Conservation (phyloP, 352 stramenopile species). For the Phytophthora sp. region DNA sequence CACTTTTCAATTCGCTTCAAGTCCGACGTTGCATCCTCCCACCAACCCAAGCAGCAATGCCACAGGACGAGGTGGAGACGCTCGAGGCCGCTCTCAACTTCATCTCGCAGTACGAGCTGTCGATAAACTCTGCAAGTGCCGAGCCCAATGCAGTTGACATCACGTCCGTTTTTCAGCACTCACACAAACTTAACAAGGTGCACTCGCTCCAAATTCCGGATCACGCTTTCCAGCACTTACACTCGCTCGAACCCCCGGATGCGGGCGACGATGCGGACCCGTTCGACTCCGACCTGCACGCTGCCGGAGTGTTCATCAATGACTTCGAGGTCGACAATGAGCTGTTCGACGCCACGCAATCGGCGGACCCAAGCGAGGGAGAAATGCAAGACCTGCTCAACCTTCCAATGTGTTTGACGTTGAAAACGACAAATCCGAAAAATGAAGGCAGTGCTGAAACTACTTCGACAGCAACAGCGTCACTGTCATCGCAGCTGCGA, state of each 20-base stretch:
- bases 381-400: constrained; percentile 11
- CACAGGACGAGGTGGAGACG: constrained; percentile 33
- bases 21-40: not conserved
- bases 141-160: constrained; percentile 11
- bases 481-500: not conserved
- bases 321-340: constrained; percentile 26
- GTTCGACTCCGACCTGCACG: constrained; percentile 21
- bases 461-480: not conserved
- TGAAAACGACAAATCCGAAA: not conserved
- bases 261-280: not conserved
- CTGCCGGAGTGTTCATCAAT: constrained; percentile 21
- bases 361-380: not conserved
- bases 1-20: constrained; percentile 22
- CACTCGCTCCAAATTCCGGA: constrained; percentile 34
- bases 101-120: constrained; percentile 32
- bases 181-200: constrained; percentile 22
- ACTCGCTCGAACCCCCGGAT: constrained; percentile 26
- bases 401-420: not conserved
- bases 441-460: not conserved
- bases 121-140: not conserved
- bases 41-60: constrained; percentile 9
- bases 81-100: constrained; percentile 31
- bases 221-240: constrained; percentile 13
- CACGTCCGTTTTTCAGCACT: constrained; percentile 25
- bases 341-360: constrained; percentile 10